A percentile compares a stretch with the other conserved stretches of the same genome.
phyloP scores from a whole-genome alignment of 176 grass and related monocot species.

The Oryza meridionalis region DNA sequence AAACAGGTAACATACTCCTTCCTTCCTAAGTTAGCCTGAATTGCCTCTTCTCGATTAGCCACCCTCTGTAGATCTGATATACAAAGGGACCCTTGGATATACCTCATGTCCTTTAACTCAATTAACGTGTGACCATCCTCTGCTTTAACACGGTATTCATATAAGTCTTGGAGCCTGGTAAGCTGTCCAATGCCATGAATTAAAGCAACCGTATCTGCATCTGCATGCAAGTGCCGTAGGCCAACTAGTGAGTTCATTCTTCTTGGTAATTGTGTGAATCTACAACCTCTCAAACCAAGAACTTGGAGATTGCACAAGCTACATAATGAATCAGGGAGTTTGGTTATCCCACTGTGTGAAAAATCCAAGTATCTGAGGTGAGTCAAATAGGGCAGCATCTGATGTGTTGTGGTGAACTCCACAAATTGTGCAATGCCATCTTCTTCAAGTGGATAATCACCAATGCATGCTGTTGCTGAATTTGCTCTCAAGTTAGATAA shows the following conservation, averaged over 20 bases:
- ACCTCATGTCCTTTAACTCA: slow-evolving; percentile 39
- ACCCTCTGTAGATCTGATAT: slow-evolving; percentile 34
- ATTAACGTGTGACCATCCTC: slow-evolving; percentile 43
- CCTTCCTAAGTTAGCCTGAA: not conserved
- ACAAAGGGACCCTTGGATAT: slow-evolving; percentile 30
- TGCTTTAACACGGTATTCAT: slow-evolving; percentile 29
- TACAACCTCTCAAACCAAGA: slow-evolving; percentile 40
- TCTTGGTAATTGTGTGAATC: slow-evolving; percentile 20
- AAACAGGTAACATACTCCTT: slow-evolving; percentile 37
- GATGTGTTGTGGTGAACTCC: no score
- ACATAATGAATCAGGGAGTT: slow-evolving; percentile 33
- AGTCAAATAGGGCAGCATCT: no score
- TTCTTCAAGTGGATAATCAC: no score
- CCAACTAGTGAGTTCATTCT: slow-evolving; percentile 39
- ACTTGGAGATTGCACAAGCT: slow-evolving; percentile 43
- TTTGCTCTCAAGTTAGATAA: no score
- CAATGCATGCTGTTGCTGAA: no score
- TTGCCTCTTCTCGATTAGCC: slow-evolving; percentile 32
- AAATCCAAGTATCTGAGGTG: slow-evolving; percentile 52
- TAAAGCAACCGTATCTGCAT: slow-evolving; percentile 21
- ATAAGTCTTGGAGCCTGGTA: slow-evolving; percentile 43
- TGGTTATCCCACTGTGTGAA: slow-evolving; percentile 37
- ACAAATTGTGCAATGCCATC: no score
- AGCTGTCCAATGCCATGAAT: slow-evolving; percentile 44
- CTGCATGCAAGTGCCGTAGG: slow-evolving; percentile 41